Conservation (phyloP, 192 early-diverging fungal genomes). For the Oehlia diaphana region DNA sequence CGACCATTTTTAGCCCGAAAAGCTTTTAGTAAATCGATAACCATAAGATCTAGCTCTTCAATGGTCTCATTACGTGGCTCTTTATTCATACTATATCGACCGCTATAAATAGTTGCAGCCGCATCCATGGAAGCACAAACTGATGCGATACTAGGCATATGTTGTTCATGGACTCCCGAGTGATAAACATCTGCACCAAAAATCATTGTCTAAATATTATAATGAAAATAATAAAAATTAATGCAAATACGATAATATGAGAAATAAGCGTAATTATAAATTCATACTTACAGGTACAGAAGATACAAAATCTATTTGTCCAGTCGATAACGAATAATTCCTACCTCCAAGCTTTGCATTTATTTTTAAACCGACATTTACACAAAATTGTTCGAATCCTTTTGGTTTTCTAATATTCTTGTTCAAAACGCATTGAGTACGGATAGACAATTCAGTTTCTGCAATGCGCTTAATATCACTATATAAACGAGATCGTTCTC, state of each 20-base stretch:
- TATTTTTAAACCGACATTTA: background rate
- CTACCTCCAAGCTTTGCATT: conserved; percentile 8
- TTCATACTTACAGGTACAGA: background rate
- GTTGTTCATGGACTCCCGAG: conserved; percentile 2
- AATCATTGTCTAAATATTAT: background rate
- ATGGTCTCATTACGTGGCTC: conserved; percentile 66
- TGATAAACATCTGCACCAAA: conserved; percentile 13
- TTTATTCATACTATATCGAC: conserved; percentile 47
- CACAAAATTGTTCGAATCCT: conserved; percentile 15
- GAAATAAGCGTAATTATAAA: no score
- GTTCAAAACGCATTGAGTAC: background rate
- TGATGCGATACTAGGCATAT: conserved; percentile 18
- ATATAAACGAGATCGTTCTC: background rate
- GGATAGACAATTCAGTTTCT: background rate
- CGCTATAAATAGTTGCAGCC: conserved; percentile 54
- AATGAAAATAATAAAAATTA: background rate
- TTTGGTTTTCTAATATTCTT: background rate
- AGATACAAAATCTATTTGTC: background rate
- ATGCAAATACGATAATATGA: no score
- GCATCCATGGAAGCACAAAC: conserved; percentile 52
- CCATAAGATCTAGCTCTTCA: conserved; percentile 55
- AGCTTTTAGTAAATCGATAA: conserved; percentile 59
- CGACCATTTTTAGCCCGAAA: conserved; percentile 55
- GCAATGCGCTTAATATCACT: background rate
- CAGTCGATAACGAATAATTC: background rate